These are phyloP conservation scores for Gomphus bonarii DNA, from an alignment of 1,284 basidiomycete species.

Conservation along the genomic window DNA sequence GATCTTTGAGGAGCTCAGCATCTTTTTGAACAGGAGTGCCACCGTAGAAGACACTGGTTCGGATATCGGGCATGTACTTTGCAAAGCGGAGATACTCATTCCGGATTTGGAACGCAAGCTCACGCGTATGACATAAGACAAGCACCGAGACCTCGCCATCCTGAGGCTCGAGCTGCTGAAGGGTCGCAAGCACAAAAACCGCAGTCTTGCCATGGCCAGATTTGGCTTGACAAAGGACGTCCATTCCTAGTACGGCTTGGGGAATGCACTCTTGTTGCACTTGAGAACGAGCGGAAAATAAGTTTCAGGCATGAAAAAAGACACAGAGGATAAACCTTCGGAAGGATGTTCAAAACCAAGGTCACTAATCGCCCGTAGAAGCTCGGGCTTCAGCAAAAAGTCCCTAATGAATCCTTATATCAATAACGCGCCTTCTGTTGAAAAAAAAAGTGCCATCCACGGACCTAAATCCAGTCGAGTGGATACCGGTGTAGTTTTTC, in stretches of 20 bases:
- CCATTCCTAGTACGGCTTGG: slow-evolving; percentile 98
- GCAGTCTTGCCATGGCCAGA: slow-evolving; percentile 99
- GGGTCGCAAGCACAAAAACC: slow-evolving; percentile 95
- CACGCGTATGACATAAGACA: slow-evolving; percentile 98
- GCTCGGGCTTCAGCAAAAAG: slow-evolving; percentile 94
- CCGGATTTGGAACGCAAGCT: slow-evolving; percentile 99
- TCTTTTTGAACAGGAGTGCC: slow-evolving; percentile 94
- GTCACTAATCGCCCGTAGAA: slow-evolving; percentile 96
- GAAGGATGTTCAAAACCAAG: slow-evolving; percentile 99
- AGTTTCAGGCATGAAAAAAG: not conserved
- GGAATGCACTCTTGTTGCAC: slow-evolving; percentile 99
- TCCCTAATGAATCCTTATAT: slow-evolving; percentile 46
- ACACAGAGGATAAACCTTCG: slow-evolving; percentile 60
- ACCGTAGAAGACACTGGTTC: slow-evolving; percentile 96
- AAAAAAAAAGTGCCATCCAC: slow-evolving; percentile 18
- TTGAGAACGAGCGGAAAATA: slow-evolving; percentile 24
- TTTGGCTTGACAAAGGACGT: slow-evolving; percentile 99
- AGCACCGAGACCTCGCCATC: slow-evolving; percentile 97
- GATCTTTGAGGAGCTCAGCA: slow-evolving; percentile 90
- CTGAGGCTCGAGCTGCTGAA: slow-evolving; percentile 98
- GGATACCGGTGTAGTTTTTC: slow-evolving; percentile 96
- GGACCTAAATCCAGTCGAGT: slow-evolving; percentile 91
- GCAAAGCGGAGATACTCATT: slow-evolving; percentile 99
- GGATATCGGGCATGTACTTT: slow-evolving; percentile 99
- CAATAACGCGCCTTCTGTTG: not conserved